Evolutionary conservation across 148 eudicot species (phyloP), one percentile per base, ranked within the genome.

Genomic region (Fallopia convolvulus): DNA sequence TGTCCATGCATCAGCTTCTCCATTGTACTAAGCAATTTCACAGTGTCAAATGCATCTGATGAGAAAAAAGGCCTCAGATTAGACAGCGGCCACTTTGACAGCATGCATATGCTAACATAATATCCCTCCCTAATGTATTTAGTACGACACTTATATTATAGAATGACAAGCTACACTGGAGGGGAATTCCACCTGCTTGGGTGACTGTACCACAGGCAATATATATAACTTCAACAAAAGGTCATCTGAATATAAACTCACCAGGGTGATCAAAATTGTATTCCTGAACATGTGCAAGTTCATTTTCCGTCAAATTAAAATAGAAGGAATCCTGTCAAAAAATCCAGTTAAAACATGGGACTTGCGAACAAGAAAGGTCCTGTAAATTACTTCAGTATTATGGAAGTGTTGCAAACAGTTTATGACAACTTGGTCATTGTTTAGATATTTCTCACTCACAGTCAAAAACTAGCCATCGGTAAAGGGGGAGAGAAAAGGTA

Each of bases 231-330:
- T 17, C 6, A 17, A 3, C n/a, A 48, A 4, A 48, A 14, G 73
- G 74, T 33, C 44, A 46, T 74, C 58, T 17, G 11, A 63, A 65
- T 10, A 47, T 20, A 77, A 77, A 83, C 89, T 86, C 79, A 91
- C 99, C 98, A 77, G 99, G 99, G 78, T 96, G 99, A 83, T 93
- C 98, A 86, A 96, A 96, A 78, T 93, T 93, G 89, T 88, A 92
- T 72, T 96, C 98, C 81, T 91, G 84, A 79, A 93, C 94, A 75
- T 84, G 89, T 75, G 86, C 81, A 83, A 96, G 97, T 84, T 91
- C 94, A 77, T 96, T 93, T 66, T 84, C 86, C 3, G 92, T 89
- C 83, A 96, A 82, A 83, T 83, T 89, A 81, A 86, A 88, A 83
- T 96, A 93, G 79, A 96, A 93, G 8, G 99, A 96, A 82, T 96